Base-by-base conservation (phyloP, 345 rosid species). In the Cardamine chenopodiifolia region DNA sequence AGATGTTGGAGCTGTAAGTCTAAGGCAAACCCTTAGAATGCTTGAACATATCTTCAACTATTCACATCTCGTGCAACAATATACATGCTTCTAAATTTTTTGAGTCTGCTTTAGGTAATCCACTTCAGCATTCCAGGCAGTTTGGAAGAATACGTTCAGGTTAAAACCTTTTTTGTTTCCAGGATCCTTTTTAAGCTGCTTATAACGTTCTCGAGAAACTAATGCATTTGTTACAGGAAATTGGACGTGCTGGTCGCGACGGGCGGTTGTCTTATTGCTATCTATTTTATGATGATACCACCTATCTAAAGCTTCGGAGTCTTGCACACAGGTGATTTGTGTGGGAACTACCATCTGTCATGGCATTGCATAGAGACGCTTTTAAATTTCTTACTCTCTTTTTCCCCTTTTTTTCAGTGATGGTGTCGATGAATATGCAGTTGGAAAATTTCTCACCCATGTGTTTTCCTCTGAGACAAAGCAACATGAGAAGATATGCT, bases 101-200 rank as follows among this genome's bases (percentile, higher is more conserved):
- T 65, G 48, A 56, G n/a, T 71, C 54, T 74, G 53, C 79, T 81
- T 79, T 81, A 95, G 99, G 90, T 92, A 59, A 87, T 95, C 75
- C 97, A 95, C 81, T 91, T 88, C 79, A 90, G 95, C 76, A 12
- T 95, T 81, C 99, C 99, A 77, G 96, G 90, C 84, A 95, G 99
- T 86, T 85, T 95, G 86, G 99, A 95, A 80, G 99, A 90, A 86
- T 95, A 92, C 75, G 96, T 92, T 70, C 99, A 95, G 97, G 99
- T 95, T 52, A 8, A 64, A 67, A 69, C 73, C 67, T 42, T 35
- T 75, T 66, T 74, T 22, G 32, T 49, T 70, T 3, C 50, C 56
- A 25, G 25, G 40, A 12, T 37, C 65, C 23, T 68, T 72, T 31
- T 22, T 9, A 55, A 26, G 80, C 49, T 57, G 49, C 70, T 39